Evolutionary conservation across 441 rosid genomes (phyloP).

Genomic region (Melastoma candidum): DNA sequence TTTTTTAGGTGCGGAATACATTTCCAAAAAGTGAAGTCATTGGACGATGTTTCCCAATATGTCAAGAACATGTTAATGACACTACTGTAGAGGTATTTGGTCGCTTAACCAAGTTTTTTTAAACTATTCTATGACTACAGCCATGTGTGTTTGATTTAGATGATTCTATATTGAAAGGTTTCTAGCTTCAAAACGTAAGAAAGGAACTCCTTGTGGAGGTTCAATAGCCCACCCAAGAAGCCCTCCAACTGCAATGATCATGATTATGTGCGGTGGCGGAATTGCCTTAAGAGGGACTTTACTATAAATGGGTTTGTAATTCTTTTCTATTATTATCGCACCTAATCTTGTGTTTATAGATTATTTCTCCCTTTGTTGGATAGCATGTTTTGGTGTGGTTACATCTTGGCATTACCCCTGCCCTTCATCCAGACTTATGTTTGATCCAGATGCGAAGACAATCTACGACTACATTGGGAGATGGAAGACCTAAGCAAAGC

Average conservation of each 20-base stretch:
- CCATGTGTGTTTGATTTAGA: constrained; percentile 4
- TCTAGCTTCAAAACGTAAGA: constrained; percentile 73
- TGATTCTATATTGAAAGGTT: constrained; percentile 33
- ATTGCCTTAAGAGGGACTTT: constrained; percentile 76
- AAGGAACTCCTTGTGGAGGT: constrained; percentile 19
- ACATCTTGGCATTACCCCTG: constrained; percentile 8
- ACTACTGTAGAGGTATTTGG: constrained; percentile 52
- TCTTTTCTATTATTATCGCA: constrained; percentile 9
- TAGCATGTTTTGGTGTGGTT: not conserved
- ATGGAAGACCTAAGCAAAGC: constrained; percentile 75
- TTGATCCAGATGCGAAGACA: constrained; percentile 73
- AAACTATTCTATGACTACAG: not conserved
- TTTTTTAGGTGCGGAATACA: constrained; percentile 39
- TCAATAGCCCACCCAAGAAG: constrained; percentile 21
- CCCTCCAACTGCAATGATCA: constrained; percentile 37
- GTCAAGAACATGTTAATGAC: constrained; percentile 61
- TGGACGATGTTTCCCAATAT: constrained; percentile 84
- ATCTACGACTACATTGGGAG: constrained; percentile 86
- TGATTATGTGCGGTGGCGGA: constrained; percentile 64
- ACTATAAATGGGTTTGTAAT: constrained; percentile 70
- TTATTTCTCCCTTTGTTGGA: not conserved
- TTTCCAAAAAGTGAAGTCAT: constrained; percentile 63
- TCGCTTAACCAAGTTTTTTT: not conserved
- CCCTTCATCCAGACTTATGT: constrained; percentile 59
- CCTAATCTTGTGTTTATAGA: constrained; percentile 1